Evolutionary conservation across 2,329 filamentous ascomycete genomes (phyloP).

Genomic region (Metarhizium rileyi): DNA sequence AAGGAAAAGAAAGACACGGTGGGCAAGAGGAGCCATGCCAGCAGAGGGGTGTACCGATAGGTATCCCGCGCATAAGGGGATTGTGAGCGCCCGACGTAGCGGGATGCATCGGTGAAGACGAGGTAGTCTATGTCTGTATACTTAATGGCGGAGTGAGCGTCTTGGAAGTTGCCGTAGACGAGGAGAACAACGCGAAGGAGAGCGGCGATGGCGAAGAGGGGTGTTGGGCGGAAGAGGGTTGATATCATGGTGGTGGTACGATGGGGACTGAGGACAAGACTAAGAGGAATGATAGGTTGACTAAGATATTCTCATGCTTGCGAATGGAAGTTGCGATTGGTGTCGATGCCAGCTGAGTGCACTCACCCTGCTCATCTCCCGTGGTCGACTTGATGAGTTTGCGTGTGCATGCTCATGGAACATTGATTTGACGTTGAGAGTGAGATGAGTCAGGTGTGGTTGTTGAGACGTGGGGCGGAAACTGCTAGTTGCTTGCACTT

Average conservation of each 20-base stretch:
- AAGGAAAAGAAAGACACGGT: conserved; percentile 73
- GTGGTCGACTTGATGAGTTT: no score
- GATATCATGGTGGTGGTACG: conserved; percentile 5
- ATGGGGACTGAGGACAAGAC: neutral
- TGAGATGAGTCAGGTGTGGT: no score
- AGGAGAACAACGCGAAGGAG: conserved; percentile 65
- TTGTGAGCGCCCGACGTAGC: conserved; percentile 55
- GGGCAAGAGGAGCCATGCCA: conserved; percentile 84
- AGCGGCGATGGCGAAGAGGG: conserved; percentile 48
- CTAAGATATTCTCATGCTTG: neutral
- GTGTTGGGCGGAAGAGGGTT: conserved; percentile 23
- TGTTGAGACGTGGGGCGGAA: neutral
- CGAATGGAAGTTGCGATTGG: conserved; percentile 5
- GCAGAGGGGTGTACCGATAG: conserved; percentile 90
- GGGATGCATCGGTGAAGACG: conserved; percentile 92
- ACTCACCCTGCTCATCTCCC: no score
- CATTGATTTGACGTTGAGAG: no score
- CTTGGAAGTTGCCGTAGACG: conserved; percentile 85
- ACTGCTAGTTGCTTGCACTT: no score
- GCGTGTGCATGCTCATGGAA: no score
- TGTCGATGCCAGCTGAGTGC: neutral
- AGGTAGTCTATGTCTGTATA: conserved; percentile 99
- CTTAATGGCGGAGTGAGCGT: conserved; percentile 83
- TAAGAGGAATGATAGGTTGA: neutral
- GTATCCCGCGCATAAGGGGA: conserved; percentile 86